Evolutionary conservation across 805 yeast genomes (phyloP), one percentile per base, ranked within the genome.

Genomic region (Yarrowia osloensis): DNA sequence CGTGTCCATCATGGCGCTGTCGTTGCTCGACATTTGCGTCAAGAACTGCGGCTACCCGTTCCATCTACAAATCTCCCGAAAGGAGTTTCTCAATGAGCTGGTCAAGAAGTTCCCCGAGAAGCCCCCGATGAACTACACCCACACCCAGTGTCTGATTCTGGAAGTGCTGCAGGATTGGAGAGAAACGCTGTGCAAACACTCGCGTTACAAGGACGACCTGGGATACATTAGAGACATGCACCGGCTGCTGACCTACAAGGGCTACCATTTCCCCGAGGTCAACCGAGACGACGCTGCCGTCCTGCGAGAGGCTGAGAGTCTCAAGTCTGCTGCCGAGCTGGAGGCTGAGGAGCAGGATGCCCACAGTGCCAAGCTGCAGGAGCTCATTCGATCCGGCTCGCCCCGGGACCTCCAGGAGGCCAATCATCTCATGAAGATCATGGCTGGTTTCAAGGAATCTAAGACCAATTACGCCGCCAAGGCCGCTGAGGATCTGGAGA

Each of bases 41-140:
- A 95, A 95, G 79, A 95, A 95, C 80, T 95, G 99, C 80, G 99
- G 98, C 5, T 95, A 94, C 77, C 98, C 99, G 8, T 86, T 95
- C 79, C 99, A 95, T 71, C 81, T 95, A 57, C 99, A 95, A 78
- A 91, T 95, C 65, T 90, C 97, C 3, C 85, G 98, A 69, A 93
- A 95, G 77, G 98, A 94, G 76, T 95, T 95, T 73, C 82, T 95
- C 73, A 95, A 95, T 76, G 97, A 91, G 74, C 83, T 95, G 74
- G 99, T 95, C 26, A 89, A 91, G 73, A 80, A 91, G 75, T 95
- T 95, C 79, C 98, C 98, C 1, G 98, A 93, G 75, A 86, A 91
- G 74, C 98, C 99, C 0, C 97, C 98, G 3, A 79, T 88, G 69
- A 85, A 93, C 42, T 91, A 90, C 77, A 82, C 94, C 21, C 84